Evolutionary conservation across 2,329 filamentous ascomycete genomes (phyloP).

Genomic region (Pseudogymnoascus sp.): DNA sequence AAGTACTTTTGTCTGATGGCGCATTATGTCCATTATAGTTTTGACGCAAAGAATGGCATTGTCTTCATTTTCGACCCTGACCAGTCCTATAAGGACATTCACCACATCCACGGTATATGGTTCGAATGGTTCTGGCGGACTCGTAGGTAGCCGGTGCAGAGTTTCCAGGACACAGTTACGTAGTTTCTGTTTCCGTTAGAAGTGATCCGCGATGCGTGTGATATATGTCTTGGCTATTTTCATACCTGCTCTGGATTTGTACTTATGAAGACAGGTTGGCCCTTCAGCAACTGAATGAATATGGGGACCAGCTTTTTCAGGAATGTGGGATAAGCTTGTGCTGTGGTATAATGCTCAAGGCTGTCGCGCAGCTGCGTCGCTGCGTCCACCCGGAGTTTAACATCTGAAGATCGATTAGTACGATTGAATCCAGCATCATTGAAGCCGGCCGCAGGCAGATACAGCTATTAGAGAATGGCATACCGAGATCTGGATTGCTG

Average conservation of each 20-base stretch:
- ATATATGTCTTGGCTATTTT: conserved; percentile 10
- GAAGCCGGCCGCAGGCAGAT: background rate
- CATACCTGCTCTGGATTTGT: conserved; percentile 80
- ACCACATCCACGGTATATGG: conserved; percentile 82
- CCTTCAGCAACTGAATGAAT: conserved; percentile 76
- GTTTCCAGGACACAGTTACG: conserved; percentile 93
- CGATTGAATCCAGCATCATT: conserved; percentile 13
- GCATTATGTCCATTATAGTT: conserved; percentile 92
- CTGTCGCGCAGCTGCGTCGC: conserved; percentile 83
- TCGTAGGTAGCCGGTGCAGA: conserved; percentile 72
- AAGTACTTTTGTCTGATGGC: conserved; percentile 80
- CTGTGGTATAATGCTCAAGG: conserved; percentile 78
- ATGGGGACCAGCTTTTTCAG: conserved; percentile 82
- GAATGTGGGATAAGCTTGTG: conserved; percentile 69
- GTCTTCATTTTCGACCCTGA: conserved; percentile 91
- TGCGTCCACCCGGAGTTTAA: conserved; percentile 71
- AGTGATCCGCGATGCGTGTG: background rate
- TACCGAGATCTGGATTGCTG: conserved; percentile 37
- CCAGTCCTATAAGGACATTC: conserved; percentile 79
- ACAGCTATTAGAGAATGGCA: background rate
- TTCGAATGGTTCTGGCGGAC: conserved; percentile 72
- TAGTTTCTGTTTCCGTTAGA: conserved; percentile 52
- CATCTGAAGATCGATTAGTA: conserved; percentile 45
- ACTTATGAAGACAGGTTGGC: conserved; percentile 83
- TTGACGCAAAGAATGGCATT: conserved; percentile 98